These are phyloP conservation scores for Phytophthora capsici DNA, from an alignment of 352 stramenopile genomes.

Conservation along the genomic window DNA sequence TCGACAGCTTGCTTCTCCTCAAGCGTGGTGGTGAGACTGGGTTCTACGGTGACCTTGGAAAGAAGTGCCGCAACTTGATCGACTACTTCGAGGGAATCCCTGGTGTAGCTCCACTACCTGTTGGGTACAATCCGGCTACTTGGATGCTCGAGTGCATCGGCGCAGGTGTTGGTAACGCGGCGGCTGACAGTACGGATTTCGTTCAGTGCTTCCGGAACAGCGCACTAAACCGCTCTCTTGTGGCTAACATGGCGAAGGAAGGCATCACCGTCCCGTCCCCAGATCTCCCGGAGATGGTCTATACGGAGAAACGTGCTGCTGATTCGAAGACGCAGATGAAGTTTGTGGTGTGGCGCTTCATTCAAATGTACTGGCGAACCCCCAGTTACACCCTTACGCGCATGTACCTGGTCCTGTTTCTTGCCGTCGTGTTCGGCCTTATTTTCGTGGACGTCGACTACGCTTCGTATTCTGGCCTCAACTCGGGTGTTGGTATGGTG, in stretches of 20 bases:
- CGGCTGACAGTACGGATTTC: constrained; percentile 23
- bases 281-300: constrained; percentile 28
- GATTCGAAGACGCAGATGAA: constrained; percentile 32
- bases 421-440: constrained; percentile 75
- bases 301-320: constrained; percentile 31
- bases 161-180: constrained; percentile 37
- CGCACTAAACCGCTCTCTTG: not conserved
- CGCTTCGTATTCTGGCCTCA: constrained; percentile 38
- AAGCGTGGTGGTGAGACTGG: constrained; percentile 42
- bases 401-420: constrained; percentile 55
- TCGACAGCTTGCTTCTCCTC: constrained; percentile 82
- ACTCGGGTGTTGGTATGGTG: constrained; percentile 69
- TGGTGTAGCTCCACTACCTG: constrained; percentile 39
- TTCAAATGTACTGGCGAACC: constrained; percentile 50
- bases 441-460: constrained; percentile 52
- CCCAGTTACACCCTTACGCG: constrained; percentile 80
- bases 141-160: constrained; percentile 50
- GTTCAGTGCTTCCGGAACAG: constrained; percentile 28
- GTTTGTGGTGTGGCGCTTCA: constrained; percentile 31
- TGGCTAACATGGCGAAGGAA: constrained; percentile 32
- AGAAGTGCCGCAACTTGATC: constrained; percentile 38
- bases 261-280: constrained; percentile 23
- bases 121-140: constrained; percentile 51
- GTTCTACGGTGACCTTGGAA: constrained; percentile 44
- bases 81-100: constrained; percentile 43